Base-by-base conservation (phyloP, 352 stramenopile genomes). In the Vaucheria bursata region DNA sequence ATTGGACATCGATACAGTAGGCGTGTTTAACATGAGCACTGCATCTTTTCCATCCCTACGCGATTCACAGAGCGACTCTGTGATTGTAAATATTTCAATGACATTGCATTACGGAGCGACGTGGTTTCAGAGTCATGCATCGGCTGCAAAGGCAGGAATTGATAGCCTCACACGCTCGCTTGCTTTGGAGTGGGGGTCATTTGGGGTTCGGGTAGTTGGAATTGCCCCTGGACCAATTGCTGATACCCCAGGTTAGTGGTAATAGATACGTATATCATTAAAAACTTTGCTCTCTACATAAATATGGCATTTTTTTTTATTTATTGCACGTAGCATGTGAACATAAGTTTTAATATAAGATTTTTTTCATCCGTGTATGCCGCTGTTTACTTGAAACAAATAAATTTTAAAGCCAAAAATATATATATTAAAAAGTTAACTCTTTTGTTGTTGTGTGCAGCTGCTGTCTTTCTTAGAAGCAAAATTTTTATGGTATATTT, bases 71-170 rank as follows among this genome's bases (percentile, higher is more conserved):
- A n/a, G 36, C 29, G 68, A 34, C 36, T 73, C 67, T 33, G 84
- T 88, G 45, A 95, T 98, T 75, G 88, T 98, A 75, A 98, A 98
- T 87, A 98, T 98, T 81, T 96, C 88, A 1, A 92, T 93, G 74
- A 97, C 91, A 70, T 85, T 97, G 80, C 91, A 97, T 79, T 89
- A 91, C 68, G 88, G 90, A 0, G 90, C 90, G 8, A 97, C 92
- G 37, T 95, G 90, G 86, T 97, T 93, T 87, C 94, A 98, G 84
- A 90, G 91, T 34, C 94, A 98, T 82, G 93, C 94, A 3, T 95
- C 89, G 37, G 93, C 94, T 0, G 94, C 94, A 29, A 98, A 98
- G 85, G 90, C 90, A 40, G 94, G 92, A 0, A 90, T 98, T 29
- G 93, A 98, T 89, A 95, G 88, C 50, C 86, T 98, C 45, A 98